These are phyloP conservation scores for Suillus plorans DNA, from an alignment of 768 basidiomycete species.

Conservation along the genomic window DNA sequence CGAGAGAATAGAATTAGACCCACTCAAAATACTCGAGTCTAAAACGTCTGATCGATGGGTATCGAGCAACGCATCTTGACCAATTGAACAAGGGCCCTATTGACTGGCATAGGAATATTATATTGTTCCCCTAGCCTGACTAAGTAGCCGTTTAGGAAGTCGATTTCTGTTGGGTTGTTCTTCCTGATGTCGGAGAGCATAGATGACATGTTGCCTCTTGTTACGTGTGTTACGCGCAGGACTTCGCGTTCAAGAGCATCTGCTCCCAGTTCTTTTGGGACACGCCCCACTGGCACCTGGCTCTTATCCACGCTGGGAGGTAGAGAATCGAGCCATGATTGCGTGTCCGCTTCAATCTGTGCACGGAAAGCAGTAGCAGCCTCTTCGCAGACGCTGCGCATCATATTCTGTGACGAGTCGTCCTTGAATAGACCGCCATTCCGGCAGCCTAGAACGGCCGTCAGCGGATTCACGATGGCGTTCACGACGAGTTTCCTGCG, in stretches of 20 bases:
- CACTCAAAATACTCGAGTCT: background rate
- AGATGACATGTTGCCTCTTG: conserved; percentile 71
- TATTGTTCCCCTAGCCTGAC: conserved; percentile 57
- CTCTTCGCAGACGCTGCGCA: conserved; percentile 65
- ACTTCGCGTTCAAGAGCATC: conserved; percentile 55
- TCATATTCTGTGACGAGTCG: conserved; percentile 42
- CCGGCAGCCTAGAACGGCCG: conserved; percentile 74
- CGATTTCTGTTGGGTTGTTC: conserved; percentile 71
- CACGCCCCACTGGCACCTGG: conserved; percentile 33
- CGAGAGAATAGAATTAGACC: background rate
- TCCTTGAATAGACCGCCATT: conserved; percentile 73
- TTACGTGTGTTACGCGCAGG: conserved; percentile 53
- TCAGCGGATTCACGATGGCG: conserved; percentile 80
- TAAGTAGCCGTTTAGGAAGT: conserved; percentile 83
- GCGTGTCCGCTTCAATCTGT: conserved; percentile 44
- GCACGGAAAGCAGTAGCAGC: conserved; percentile 60
- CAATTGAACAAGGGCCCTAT: conserved; percentile 52
- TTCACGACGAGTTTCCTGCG: conserved; percentile 84
- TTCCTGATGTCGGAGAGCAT: conserved; percentile 73
- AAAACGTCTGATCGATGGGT: conserved; percentile 49
- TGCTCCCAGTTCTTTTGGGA: conserved; percentile 47
- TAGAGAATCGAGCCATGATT: conserved; percentile 24
- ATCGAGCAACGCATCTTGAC: conserved; percentile 57
- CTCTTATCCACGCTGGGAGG: conserved; percentile 20
- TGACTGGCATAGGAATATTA: conserved; percentile 58